Evolutionary conservation across 257 asterid genomes (phyloP).

Genomic region (Lavandula angustifolia): DNA sequence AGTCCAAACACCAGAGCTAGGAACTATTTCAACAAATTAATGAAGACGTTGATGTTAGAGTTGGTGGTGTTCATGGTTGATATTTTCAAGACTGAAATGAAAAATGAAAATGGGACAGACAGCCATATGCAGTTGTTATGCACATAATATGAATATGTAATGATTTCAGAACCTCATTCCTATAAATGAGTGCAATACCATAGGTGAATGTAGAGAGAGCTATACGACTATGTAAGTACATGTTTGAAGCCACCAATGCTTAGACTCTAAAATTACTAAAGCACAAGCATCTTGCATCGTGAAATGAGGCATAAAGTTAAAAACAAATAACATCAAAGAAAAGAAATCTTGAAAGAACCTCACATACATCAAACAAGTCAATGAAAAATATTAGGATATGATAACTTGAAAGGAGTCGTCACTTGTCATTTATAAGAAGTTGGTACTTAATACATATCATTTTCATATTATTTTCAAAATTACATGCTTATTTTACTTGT

Average conservation of each 20-base stretch:
- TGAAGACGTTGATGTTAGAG: too few species aligned
- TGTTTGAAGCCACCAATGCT: conserved; percentile 63
- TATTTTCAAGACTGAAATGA: neutral
- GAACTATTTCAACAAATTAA: neutral
- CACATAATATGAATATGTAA: neutral
- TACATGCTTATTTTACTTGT: conserved; percentile 8
- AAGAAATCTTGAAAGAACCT: neutral
- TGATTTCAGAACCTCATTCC: neutral
- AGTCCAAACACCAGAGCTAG: neutral
- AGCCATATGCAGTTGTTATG: too few species aligned
- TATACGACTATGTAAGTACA: conserved; percentile 44
- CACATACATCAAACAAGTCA: conserved; percentile 17
- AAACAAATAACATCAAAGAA: too few species aligned
- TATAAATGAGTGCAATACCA: neutral
- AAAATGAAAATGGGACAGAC: neutral
- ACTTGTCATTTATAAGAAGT: neutral
- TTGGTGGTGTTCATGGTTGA: too few species aligned
- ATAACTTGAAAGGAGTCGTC: neutral
- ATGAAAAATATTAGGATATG: neutral
- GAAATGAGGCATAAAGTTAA: conserved; percentile 8
- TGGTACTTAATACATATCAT: neutral
- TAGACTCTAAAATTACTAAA: conserved; percentile 31
- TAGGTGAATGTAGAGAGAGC: neutral
- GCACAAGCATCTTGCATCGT: neutral
- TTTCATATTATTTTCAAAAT: conserved; percentile 8